Evolutionary conservation across 257 asterid species (phyloP).

Genomic region (Solanum piurae): DNA sequence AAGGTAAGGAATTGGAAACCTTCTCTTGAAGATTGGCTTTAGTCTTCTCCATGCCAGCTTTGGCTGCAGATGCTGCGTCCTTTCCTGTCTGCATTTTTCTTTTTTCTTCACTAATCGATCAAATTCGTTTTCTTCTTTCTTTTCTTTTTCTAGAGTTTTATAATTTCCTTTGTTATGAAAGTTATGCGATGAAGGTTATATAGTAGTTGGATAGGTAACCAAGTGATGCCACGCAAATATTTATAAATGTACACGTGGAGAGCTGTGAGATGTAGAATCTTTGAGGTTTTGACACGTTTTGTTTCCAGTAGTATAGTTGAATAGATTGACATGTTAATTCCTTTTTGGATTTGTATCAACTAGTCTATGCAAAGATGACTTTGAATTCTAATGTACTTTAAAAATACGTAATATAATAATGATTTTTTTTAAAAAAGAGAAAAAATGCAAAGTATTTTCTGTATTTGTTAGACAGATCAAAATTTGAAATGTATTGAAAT

Average conservation of each 20-base stretch:
- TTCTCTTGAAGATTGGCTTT: constrained; percentile 35
- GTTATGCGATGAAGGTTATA: accelerated
- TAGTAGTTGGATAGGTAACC: not conserved
- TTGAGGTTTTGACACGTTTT: not conserved
- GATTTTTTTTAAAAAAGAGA: no score
- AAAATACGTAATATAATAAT: no score
- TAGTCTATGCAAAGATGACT: not conserved
- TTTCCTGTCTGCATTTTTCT: constrained; percentile 38
- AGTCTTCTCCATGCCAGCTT: constrained; percentile 57
- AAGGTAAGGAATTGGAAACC: not conserved
- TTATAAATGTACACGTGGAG: not conserved
- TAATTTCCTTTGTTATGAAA: not conserved
- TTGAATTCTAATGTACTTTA: not conserved
- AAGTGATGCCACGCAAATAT: not conserved
- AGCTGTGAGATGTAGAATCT: not conserved
- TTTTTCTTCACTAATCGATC: not conserved
- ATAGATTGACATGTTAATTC: not conserved
- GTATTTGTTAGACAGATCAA: not conserved
- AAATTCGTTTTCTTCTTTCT: not conserved
- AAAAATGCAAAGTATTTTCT: not conserved
- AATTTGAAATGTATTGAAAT: no score
- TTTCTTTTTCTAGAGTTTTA: accelerated
- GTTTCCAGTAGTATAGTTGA: not conserved
- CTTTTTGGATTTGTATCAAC: not conserved
- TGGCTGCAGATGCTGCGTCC: constrained; percentile 40